A percentile compares a stretch with the other conserved stretches of the same genome.
phyloP scores from a whole-genome alignment of 352 stramenopile species.

The Plasmopara muralis region DNA sequence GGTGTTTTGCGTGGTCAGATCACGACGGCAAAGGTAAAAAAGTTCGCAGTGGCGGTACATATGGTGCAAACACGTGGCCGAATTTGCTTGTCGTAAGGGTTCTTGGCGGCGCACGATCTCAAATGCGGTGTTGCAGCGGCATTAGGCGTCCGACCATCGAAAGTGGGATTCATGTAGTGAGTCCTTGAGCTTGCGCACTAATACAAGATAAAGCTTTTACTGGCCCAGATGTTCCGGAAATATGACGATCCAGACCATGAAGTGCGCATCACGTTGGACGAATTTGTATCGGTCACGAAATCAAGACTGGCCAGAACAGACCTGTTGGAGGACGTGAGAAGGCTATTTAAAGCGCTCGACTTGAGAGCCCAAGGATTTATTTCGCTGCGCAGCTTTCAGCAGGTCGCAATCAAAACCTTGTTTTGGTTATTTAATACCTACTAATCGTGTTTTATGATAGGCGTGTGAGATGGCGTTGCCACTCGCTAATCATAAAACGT shows the following conservation, averaged over 20 bases:
- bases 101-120: conserved; percentile 37
- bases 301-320: conserved; percentile 36
- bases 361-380: conserved; percentile 54
- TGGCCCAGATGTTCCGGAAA: conserved; percentile 49
- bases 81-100: conserved; percentile 20
- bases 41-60: no score
- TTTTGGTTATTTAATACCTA: not conserved
- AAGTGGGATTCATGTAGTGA: conserved; percentile 21
- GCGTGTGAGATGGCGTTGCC: conserved; percentile 34
- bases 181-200: not conserved
- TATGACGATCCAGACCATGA: conserved; percentile 3
- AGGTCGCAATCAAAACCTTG: conserved; percentile 6
- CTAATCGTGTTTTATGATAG: conserved; percentile 8
- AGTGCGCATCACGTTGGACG: conserved; percentile 22
- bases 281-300: conserved; percentile 28
- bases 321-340: conserved; percentile 46
- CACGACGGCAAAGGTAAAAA: conserved; percentile 17
- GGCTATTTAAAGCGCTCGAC: conserved; percentile 62
- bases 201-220: conserved; percentile 33
- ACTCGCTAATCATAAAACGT: conserved; percentile 25
- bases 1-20: conserved; percentile 50
- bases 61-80: not conserved
- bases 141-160: conserved; percentile 59
- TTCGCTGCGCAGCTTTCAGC: conserved; percentile 47
- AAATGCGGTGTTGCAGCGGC: conserved; percentile 64